Evolutionary conservation across 768 basidiomycete species (phyloP).

Genomic region (Tylopilus plumbeoviolaceoides): DNA sequence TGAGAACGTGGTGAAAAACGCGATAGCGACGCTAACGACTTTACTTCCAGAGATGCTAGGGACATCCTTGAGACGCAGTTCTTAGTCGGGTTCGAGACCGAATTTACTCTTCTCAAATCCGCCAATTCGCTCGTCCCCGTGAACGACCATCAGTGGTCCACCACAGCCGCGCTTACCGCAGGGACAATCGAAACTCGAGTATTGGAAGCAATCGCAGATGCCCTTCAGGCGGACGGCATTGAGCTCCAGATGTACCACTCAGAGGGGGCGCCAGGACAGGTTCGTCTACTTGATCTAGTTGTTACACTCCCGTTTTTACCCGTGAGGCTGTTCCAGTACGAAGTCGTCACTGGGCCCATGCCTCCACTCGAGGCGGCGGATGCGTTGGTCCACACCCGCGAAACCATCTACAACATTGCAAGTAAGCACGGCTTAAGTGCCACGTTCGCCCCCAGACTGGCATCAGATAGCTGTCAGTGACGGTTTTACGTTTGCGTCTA

Average conservation of each 20-base stretch:
- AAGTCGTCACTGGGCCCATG: constrained; percentile 20
- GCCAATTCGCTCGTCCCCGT: constrained; percentile 43
- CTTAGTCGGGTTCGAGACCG: constrained; percentile 27
- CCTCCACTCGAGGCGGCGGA: constrained; percentile 64
- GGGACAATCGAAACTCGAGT: constrained; percentile 39
- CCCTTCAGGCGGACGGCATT: constrained; percentile 45
- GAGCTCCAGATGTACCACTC: constrained; percentile 66
- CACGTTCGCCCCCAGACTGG: constrained; percentile 62
- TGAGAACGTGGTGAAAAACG: too few species aligned
- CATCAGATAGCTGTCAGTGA: constrained; percentile 34
- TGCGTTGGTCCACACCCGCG: constrained; percentile 60
- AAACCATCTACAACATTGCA: constrained; percentile 59
- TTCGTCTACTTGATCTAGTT: constrained; percentile 16
- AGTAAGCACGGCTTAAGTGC: too few species aligned
- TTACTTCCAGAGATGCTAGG: too few species aligned
- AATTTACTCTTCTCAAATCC: constrained; percentile 61
- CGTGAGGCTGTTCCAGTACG: constrained; percentile 40
- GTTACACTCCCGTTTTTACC: neutral
- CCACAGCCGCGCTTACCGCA: constrained; percentile 33
- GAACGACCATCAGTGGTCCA: constrained; percentile 46
- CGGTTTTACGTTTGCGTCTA: too few species aligned
- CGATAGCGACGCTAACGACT: too few species aligned
- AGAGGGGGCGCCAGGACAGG: constrained; percentile 70
- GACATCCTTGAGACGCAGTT: too few species aligned
- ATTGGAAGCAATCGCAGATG: constrained; percentile 40